Evolutionary conservation across 2,329 filamentous ascomycete genomes (phyloP).

Genomic region (Neofusicoccum sp.): DNA sequence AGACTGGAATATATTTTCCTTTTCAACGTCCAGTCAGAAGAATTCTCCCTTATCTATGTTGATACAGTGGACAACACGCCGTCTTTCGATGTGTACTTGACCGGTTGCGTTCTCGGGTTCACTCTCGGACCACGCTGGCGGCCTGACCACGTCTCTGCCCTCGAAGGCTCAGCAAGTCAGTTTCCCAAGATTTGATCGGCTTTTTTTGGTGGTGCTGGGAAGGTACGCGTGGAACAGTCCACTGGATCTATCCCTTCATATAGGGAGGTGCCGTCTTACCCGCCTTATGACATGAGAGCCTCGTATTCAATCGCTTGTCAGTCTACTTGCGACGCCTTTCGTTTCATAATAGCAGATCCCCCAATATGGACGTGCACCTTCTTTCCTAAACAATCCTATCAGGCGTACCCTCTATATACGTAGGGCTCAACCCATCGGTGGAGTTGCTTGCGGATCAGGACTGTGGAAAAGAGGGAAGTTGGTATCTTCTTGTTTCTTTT

Average conservation of each 20-base stretch:
- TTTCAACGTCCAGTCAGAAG: too few relatives aligned
- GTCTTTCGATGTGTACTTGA: neutral
- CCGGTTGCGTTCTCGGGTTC: neutral
- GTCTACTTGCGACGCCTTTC: neutral
- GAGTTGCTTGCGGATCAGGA: neutral
- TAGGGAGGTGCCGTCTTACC: neutral
- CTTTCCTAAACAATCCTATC: neutral
- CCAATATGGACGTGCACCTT: neutral
- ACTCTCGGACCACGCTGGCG: neutral
- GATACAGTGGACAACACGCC: neutral
- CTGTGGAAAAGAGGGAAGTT: neutral
- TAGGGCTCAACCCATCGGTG: neutral
- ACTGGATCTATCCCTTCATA: slow-evolving; percentile 1
- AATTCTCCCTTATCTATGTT: neutral
- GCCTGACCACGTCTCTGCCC: neutral
- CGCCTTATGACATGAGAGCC: neutral
- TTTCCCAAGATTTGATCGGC: neutral
- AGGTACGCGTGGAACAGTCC: neutral
- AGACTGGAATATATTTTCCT: too few relatives aligned
- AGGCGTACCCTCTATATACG: slow-evolving; percentile 13
- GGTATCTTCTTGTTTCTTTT: neutral
- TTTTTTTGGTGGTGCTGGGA: neutral
- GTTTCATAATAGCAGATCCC: slow-evolving; percentile 10
- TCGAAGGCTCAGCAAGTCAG: slow-evolving; percentile 6
- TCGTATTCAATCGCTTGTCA: slow-evolving; percentile 9